A percentile compares a stretch with the other conserved stretches of the same genome.
These are phyloP conservation scores for Cytospora chrysosperma DNA, from an alignment of 2,329 filamentous ascomycete species.

Conservation along the genomic window DNA sequence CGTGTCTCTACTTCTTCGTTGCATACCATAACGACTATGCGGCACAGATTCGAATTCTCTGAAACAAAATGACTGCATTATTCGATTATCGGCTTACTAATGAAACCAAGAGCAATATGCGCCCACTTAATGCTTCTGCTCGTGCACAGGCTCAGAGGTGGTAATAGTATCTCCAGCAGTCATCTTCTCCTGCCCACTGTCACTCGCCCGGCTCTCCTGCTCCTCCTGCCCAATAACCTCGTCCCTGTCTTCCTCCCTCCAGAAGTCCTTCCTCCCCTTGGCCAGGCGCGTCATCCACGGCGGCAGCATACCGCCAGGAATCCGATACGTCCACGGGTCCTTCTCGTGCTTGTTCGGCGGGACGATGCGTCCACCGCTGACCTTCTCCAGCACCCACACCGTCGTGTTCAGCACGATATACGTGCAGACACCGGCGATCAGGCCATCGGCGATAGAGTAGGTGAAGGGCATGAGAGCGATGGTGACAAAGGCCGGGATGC, in stretches of 20 bases:
- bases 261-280: conserved; percentile 72
- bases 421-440: conserved; percentile 76
- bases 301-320: conserved; percentile 72
- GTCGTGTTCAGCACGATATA: conserved; percentile 74
- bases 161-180: conserved; percentile 8
- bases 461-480: conserved; percentile 87
- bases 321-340: conserved; percentile 76
- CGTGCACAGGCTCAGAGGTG: conserved; percentile 3
- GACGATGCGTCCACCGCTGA: conserved; percentile 66
- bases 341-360: conserved; percentile 74
- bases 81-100: background rate
- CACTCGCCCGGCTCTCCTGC: conserved; percentile 10
- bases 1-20: background rate
- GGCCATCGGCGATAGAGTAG: conserved; percentile 82
- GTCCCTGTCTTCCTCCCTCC: conserved; percentile 46
- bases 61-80: background rate
- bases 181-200: conserved; percentile 17
- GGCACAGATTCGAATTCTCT: no score
- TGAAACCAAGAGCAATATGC: background rate
- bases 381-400: conserved; percentile 67
- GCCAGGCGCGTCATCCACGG: conserved; percentile 67
- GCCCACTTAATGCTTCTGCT: background rate
- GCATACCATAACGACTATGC: background rate
- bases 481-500: conserved; percentile 79
- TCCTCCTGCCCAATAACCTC: conserved; percentile 11